Conservation (phyloP, 192 early-diverging fungal genomes). For the Allomyces macrogynus region DNA sequence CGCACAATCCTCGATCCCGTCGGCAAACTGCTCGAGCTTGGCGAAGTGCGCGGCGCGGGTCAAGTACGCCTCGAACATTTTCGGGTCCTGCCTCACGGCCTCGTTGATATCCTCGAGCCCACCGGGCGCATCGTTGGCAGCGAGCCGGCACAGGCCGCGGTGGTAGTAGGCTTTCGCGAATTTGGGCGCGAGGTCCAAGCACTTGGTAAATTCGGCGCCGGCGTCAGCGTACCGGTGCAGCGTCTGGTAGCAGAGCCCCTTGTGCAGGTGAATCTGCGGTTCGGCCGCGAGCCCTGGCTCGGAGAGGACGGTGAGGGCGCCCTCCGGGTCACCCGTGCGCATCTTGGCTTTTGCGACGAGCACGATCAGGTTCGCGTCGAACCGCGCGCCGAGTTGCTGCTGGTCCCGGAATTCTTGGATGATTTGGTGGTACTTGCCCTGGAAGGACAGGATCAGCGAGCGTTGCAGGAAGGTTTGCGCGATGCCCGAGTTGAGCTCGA, state of each 20-base stretch:
- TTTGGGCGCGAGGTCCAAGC: constrained; percentile 14
- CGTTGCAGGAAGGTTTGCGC: constrained; percentile 28
- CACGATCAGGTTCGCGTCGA: constrained; percentile 24
- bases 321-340: constrained; percentile 9
- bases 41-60: constrained; percentile 21
- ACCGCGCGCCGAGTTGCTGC: constrained; percentile 10
- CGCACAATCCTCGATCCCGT: constrained; percentile 27
- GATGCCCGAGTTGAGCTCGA: constrained; percentile 31
- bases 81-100: constrained; percentile 4
- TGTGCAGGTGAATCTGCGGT: constrained; percentile 29
- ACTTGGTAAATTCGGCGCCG: constrained; percentile 17
- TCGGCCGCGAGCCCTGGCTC: constrained; percentile 6
- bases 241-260: constrained; percentile 29
- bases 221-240: constrained; percentile 22
- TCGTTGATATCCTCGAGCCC: constrained; percentile 3
- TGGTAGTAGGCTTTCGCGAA: constrained; percentile 32
- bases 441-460: constrained; percentile 28
- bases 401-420: constrained; percentile 25
- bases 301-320: not conserved
- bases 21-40: constrained; percentile 5
- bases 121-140: constrained; percentile 14
- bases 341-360: constrained; percentile 28
- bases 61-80: constrained; percentile 30
- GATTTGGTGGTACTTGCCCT: constrained; percentile 27
- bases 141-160: constrained; percentile 24